Evolutionary conservation across 2,329 filamentous ascomycete genomes (phyloP).

Genomic region (Pseudocercospora cruenta): DNA sequence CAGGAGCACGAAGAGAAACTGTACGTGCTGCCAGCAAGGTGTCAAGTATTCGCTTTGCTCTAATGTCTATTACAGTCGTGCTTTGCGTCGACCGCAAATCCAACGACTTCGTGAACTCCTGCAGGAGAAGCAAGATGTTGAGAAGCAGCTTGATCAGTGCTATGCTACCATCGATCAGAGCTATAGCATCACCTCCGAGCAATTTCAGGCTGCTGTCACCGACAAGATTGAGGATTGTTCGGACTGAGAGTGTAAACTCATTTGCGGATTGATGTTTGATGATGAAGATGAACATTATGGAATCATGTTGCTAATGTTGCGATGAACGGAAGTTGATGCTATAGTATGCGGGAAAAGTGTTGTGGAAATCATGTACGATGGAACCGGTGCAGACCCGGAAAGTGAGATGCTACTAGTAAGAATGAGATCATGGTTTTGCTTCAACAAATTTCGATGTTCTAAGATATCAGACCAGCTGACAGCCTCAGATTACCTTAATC

Average conservation of each 20-base stretch:
- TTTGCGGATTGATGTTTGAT: not conserved
- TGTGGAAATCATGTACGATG: too few relatives aligned
- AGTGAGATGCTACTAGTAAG: too few relatives aligned
- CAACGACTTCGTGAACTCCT: slow-evolving; percentile 29
- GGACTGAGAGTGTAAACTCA: not conserved
- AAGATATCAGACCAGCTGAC: too few relatives aligned
- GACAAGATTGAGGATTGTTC: slow-evolving; percentile 17
- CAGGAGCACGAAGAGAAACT: slow-evolving; percentile 13
- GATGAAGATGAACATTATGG: not conserved
- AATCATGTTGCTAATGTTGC: too few relatives aligned
- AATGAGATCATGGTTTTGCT: too few relatives aligned
- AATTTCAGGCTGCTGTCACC: slow-evolving; percentile 27
- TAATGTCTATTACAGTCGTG: slow-evolving; percentile 5
- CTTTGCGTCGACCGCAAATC: slow-evolving; percentile 26
- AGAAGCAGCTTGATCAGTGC: slow-evolving; percentile 20
- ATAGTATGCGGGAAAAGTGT: too few relatives aligned
- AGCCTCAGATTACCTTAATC: too few relatives aligned
- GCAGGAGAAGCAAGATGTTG: slow-evolving; percentile 23
- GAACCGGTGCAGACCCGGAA: too few relatives aligned
- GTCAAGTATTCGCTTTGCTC: not conserved
- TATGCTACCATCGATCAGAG: slow-evolving; percentile 19
- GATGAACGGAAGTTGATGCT: too few relatives aligned
- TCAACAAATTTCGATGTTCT: too few relatives aligned
- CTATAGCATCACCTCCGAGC: slow-evolving; percentile 20
- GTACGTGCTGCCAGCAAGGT: slow-evolving; percentile 8